Evolutionary conservation across 129 eudicot species (phyloP).

Genomic region (Flaveria trinervia): DNA sequence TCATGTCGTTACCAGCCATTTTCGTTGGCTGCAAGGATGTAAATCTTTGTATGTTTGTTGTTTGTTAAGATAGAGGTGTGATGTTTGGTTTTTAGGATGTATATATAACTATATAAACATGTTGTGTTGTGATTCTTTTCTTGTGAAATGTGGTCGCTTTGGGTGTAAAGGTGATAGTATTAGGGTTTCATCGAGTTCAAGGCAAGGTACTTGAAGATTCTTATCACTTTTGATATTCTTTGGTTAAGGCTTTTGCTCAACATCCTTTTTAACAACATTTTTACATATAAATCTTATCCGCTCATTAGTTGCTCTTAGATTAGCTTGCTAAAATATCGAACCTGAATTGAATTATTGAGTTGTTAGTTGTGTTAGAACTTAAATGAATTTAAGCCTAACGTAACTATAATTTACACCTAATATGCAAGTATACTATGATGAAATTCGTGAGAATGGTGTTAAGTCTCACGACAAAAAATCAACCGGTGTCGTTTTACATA

Average conservation of each 20-base stretch:
- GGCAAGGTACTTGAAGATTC: constrained; percentile 37
- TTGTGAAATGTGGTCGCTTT: constrained; percentile 29
- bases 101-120: constrained; percentile 20
- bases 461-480: too few relatives aligned
- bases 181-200: constrained; percentile 34
- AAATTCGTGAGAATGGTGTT: too few relatives aligned
- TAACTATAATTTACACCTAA: too few relatives aligned
- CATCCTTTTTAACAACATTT: constrained; percentile 13
- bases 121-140: constrained; percentile 35
- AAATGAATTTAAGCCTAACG: too few relatives aligned
- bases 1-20: constrained; percentile 65
- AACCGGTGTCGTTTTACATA: too few relatives aligned
- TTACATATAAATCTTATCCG: background rate
- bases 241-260: constrained; percentile 32
- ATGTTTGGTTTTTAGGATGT: constrained; percentile 15
- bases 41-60: background rate
- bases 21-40: constrained; percentile 29
- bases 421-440: too few relatives aligned
- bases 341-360: too few relatives aligned
- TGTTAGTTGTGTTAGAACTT: too few relatives aligned
- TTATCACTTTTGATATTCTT: constrained; percentile 29
- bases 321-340: too few relatives aligned
- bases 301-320: too few relatives aligned
- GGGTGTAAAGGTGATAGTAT: constrained; percentile 26
- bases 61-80: constrained; percentile 6